Evolutionary conservation across 257 asterid genomes (phyloP), one percentile per base, ranked within the genome.

Genomic region (Solanum tacnaense): DNA sequence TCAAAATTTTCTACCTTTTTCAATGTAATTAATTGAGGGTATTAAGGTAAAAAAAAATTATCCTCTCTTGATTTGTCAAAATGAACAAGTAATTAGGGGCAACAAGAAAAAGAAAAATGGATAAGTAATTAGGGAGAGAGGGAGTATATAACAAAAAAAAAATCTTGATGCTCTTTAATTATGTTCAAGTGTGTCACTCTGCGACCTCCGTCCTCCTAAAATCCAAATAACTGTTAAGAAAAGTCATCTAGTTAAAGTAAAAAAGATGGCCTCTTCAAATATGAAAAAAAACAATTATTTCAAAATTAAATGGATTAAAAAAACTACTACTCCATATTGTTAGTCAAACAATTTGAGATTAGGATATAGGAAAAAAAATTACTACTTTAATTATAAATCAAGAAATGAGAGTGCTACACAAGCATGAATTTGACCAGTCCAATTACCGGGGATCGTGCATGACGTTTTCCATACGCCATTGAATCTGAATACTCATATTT

Each of bases 391-490:
- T 6, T 58, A 44, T 44, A 32, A 23, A 86, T 86, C 18, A 32
- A 12, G 36, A 84, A 9, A 60, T 60, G 39, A 32, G 84, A 49
- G 71, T 15, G 67, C 16, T 20, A 11, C n/a, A 35, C 35, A 36
- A 75, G 74, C 6, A 20, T 9, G 76, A 58, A 25, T 89, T 89
- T 87, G 89, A 89, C 87, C 76, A 39, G 90, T 76, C 86, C 72
- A 70, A 34, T 79, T 11, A 36, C 4, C 86, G 88, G 83, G 84
- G 29, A 68, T 38, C 49, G 93, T 88, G 92, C 89, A 84, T 86
- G 91, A 86, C 94, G 92, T 89, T 76, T 88, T 83, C 87, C 86
- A 60, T 84, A 92, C 92, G 93, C 91, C 90, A 87, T 79, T 81
- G 85, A 16, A 79, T 27, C 67, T 16, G 67, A 79, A 15, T 21